These are phyloP conservation scores for Nothopassalora personata DNA, from an alignment of 2,329 filamentous ascomycete genomes.

Conservation along the genomic window DNA sequence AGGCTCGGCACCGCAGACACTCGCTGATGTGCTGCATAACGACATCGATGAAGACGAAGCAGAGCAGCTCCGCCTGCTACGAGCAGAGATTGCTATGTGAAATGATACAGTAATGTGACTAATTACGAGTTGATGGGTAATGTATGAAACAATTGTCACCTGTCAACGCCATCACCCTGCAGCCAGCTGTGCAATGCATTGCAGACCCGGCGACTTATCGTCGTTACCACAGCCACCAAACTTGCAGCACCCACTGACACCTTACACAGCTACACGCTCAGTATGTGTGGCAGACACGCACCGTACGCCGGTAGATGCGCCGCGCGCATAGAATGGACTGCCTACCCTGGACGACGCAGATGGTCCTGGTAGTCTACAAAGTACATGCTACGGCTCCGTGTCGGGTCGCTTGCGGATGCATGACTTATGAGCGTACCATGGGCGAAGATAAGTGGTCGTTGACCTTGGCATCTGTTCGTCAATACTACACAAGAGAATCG, in stretches of 20 bases:
- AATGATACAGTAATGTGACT: not conserved
- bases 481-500: not conserved
- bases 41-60: not conserved
- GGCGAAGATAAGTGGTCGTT: not conserved
- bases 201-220: not conserved
- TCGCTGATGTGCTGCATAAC: not conserved
- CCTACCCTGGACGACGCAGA: not conserved
- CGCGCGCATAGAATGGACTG: not conserved
- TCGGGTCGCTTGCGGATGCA: not conserved
- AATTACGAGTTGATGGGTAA: not conserved
- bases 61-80: not conserved
- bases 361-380: not conserved
- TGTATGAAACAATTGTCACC: not conserved
- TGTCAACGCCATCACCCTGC: not conserved
- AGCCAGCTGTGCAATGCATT: not conserved
- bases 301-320: not conserved
- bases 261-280: not conserved
- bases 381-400: not conserved
- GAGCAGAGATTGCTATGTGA: not conserved
- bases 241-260: not conserved
- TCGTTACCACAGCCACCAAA: not conserved
- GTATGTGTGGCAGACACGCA: not conserved
- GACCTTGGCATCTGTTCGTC: not conserved
- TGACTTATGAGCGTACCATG: not conserved
- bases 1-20: not conserved